Base-by-base conservation (phyloP, 441 rosid species). In the Euphorbia celastroides region DNA sequence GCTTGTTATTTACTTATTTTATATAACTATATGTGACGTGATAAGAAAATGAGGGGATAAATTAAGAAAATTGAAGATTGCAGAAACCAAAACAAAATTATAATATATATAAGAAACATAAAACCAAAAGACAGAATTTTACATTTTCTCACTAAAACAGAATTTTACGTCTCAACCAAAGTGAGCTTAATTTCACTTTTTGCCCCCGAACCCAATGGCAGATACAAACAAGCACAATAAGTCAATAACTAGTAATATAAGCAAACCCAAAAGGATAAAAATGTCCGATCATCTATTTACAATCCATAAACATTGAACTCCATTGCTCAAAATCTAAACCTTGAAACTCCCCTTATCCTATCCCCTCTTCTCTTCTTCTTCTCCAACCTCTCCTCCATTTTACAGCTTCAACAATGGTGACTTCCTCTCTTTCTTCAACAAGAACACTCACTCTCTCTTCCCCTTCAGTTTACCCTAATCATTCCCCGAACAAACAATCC, bases 401-500 rank as follows among this genome's bases (percentile, higher is more conserved):
- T 2, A 58, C 30, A 38, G 44, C 44, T 34, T 34, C 50, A 77
- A 82, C 76, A 88, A 86, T 88, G 41, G 44, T 86, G 12, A 72
- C 81, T 2, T 31, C 67, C 2, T 30, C 74, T 22, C 71, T 80
- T 6, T 72, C 88, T 1, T 26, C 67, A 16, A 48, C 80, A 22
- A 65, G 81, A 8, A 68, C 81, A 7, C 67, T 71, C 65, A 54
- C 82, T 60, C 68, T 70, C 71, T 84, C 58, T 46, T 71, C 76
- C 46, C 66, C 80, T 0, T 46, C 51, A 3, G 69, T 77, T 25
- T 64, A 16, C 56, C 67, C 66, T 41, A 38, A 75, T 44, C 70
- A 50, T 16, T 36, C 69, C 31, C 64, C 7, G 31, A 26, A 27
- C 57, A 71, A 59, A 25, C 64, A 26, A 72, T 25, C 60, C 76